Conservation (phyloP, 2,329 filamentous ascomycete genomes). For the Monosporascus sp. region DNA sequence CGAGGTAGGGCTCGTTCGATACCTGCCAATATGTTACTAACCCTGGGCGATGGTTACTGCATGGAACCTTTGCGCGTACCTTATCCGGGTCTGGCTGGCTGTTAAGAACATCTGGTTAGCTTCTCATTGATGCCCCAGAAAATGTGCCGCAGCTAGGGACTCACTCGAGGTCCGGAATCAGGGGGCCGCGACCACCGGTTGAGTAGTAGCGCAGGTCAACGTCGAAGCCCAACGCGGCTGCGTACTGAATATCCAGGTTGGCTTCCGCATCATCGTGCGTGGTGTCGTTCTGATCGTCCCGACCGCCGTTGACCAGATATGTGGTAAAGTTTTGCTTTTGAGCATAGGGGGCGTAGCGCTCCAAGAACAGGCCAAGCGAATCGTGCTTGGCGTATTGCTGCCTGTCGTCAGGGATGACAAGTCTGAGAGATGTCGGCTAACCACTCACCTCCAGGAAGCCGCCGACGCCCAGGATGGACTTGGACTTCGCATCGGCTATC, state of each 20-base stretch:
- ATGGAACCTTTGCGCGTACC: not conserved
- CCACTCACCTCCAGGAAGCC: constrained; percentile 26
- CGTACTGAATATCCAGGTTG: constrained; percentile 54
- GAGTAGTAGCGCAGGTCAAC: constrained; percentile 47
- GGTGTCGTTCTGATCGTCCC: constrained; percentile 40
- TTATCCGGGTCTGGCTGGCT: constrained; percentile 16
- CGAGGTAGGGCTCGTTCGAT: constrained; percentile 22
- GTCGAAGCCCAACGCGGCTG: constrained; percentile 45
- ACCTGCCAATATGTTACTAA: constrained; percentile 1
- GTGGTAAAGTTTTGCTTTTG: constrained; percentile 50
- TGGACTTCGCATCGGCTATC: constrained; percentile 26
- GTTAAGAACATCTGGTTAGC: not conserved
- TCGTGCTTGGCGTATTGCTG: constrained; percentile 31
- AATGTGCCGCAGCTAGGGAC: not conserved
- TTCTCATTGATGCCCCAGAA: not conserved
- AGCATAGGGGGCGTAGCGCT: constrained; percentile 48
- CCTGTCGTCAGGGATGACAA: not conserved
- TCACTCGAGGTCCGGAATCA: constrained; percentile 42
- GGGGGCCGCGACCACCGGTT: constrained; percentile 48
- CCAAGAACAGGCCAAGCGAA: constrained; percentile 38
- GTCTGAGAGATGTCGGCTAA: not conserved
- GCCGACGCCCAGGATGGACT: constrained; percentile 38
- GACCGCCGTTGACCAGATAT: constrained; percentile 49
- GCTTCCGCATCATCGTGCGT: constrained; percentile 43
- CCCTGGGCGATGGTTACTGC: not conserved